Evolutionary conservation across 2,329 filamentous ascomycete genomes (phyloP).

Genomic region (Beauveria caledonica): DNA sequence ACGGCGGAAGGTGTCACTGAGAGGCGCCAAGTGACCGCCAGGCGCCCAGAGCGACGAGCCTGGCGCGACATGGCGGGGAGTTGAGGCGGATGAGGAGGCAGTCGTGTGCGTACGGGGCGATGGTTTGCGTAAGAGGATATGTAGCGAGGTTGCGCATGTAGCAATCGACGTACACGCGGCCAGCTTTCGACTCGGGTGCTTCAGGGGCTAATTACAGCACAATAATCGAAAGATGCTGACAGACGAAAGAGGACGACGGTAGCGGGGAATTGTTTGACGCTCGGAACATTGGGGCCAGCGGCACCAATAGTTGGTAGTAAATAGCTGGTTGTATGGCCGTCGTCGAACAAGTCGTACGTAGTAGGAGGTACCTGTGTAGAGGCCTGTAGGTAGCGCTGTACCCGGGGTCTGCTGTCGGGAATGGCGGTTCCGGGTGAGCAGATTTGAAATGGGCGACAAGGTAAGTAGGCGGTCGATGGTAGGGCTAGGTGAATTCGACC

Average conservation of each 20-base stretch:
- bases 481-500: too few species aligned
- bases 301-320: not conserved
- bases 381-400: too few species aligned
- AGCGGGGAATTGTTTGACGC: not conserved
- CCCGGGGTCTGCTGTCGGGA: not conserved
- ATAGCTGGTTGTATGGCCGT: too few species aligned
- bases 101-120: not conserved
- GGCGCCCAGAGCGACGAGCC: conserved; percentile 4
- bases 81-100: not conserved
- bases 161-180: too few species aligned
- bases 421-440: not conserved
- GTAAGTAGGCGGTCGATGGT: too few species aligned
- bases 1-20: conserved; percentile 7
- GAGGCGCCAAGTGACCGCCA: conserved; percentile 6
- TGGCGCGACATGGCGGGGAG: conserved; percentile 6
- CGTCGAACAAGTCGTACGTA: too few species aligned
- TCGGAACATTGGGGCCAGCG: not conserved
- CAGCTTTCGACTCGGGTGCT: too few species aligned
- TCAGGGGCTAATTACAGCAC: too few species aligned
- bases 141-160: too few species aligned
- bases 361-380: too few species aligned
- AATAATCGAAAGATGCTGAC: not conserved
- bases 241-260: not conserved
- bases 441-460: not conserved
- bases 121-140: too few species aligned